These are phyloP conservation scores for Epichloe bromicola DNA, from an alignment of 2,329 filamentous ascomycete genomes.

Conservation along the genomic window DNA sequence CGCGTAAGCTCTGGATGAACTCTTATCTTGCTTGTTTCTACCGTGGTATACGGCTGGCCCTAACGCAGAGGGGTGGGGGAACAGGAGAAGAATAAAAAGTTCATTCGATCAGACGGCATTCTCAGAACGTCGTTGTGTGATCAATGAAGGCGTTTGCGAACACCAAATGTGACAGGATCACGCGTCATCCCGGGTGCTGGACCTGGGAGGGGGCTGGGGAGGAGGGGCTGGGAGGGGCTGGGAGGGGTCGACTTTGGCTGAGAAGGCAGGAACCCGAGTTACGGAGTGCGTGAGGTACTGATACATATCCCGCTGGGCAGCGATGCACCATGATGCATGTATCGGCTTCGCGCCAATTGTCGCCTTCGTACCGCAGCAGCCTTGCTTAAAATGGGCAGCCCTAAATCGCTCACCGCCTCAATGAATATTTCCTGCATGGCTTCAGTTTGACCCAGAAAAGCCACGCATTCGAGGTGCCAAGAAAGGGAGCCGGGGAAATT, in stretches of 20 bases:
- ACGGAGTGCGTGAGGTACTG: constrained; percentile 6
- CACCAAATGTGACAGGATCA: neutral
- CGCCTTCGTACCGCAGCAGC: no score
- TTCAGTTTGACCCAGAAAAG: neutral
- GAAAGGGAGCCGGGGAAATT: neutral
- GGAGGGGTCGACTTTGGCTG: neutral
- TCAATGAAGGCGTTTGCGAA: neutral
- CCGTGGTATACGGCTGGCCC: no score
- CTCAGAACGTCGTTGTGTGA: neutral
- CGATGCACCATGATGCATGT: constrained; percentile 20
- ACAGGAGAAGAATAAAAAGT: no score
- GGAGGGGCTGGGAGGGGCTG: no score
- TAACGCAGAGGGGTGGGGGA: no score
- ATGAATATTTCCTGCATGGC: neutral
- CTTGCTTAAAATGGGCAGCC: no score
- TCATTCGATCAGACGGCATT: no score
- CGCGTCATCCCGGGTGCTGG: neutral
- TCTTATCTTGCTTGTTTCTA: no score
- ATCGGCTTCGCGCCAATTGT: neutral
- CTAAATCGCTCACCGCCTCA: neutral
- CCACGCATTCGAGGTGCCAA: neutral
- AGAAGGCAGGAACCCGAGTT: neutral
- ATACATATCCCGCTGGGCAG: constrained; percentile 24
- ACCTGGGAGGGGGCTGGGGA: no score
- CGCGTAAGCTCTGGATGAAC: neutral